Evolutionary conservation across 345 rosid genomes (phyloP), one percentile per base, ranked within the genome.

Genomic region (Draba incana): DNA sequence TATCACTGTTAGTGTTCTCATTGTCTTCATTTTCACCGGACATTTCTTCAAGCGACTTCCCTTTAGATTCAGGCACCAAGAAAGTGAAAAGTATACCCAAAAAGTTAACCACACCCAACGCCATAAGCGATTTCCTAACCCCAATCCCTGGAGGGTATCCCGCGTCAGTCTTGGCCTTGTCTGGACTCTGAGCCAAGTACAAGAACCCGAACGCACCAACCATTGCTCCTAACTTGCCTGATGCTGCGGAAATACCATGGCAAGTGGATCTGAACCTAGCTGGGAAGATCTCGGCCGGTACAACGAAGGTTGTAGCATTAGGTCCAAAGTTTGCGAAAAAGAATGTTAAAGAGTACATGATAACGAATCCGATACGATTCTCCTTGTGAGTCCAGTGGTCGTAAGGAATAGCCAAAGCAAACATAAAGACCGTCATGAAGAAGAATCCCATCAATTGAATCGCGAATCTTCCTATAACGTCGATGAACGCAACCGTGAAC

Each of bases 291-390:
- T 88, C 97, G 0, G 96, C 97, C 1, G 97, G 96, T 45, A 88
- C 96, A 2, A 91, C 92, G 12, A 88, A 90, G 28, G 97, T 88
- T 16, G 95, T 90, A 12, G 92, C 92, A 28, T 90, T 90, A 10
- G 97, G 97, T 50, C 97, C 97, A 23, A 88, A 91, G 80, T 91
- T 88, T 2, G 96, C 87, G 11, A 91, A 91, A 84, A 90, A 90
- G 83, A 90, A 90, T n/a, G 97, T 88, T 10, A 88, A 54, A 0
- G 92, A 85, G 77, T 91, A 91, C 69, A 91, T 66, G 13, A 82
- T 13, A 13, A 91, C 92, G 30, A 91, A 91, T 44, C 97, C 92
- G 2, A 91, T 84, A 51, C 84, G 66, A 70, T 86, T 82, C 3
- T 82, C 92, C 71, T 72, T 85, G 55, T 83, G 92, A 9, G 86